Conservation (phyloP, 2,329 filamentous ascomycete species). For the Pestalotiopsis fici region DNA sequence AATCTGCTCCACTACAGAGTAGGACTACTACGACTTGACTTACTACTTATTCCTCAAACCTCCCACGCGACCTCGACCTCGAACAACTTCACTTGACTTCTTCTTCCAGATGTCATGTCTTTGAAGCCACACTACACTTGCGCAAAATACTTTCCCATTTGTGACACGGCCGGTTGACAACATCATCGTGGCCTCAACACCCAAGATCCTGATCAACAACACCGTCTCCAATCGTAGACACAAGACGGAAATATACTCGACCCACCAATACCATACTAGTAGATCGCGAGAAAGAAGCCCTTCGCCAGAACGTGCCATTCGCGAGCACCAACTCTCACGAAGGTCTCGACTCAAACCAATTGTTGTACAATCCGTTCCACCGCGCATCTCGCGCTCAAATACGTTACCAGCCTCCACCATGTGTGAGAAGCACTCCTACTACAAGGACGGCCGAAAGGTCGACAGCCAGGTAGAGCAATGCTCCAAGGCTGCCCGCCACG, state of each 20-base stretch:
- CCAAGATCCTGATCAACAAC: slow-evolving; percentile 12
- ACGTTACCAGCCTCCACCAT: slow-evolving; percentile 12
- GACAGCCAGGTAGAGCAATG: slow-evolving; percentile 1
- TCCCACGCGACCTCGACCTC: slow-evolving; percentile 4
- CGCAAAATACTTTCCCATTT: slow-evolving; percentile 8
- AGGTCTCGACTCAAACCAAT: slow-evolving; percentile 9
- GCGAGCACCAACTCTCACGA: neutral
- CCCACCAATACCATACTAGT: neutral
- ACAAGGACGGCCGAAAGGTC: neutral
- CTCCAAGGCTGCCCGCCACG: neutral
- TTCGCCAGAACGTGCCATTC: neutral
- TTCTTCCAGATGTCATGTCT: slow-evolving; percentile 14
- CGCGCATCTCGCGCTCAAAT: slow-evolving; percentile 7
- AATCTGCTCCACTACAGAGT: neutral
- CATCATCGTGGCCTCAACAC: slow-evolving; percentile 10
- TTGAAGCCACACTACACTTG: slow-evolving; percentile 4
- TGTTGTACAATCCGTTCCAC: slow-evolving; percentile 7
- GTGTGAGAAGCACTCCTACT: slow-evolving; percentile 14
- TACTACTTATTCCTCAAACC: slow-evolving; percentile 5
- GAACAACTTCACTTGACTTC: neutral
- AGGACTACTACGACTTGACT: neutral
- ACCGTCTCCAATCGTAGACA: slow-evolving; percentile 9
- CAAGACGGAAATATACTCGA: slow-evolving; percentile 7
- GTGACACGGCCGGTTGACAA: slow-evolving; percentile 14
- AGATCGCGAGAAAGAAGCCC: neutral